phyloP scores from a whole-genome alignment of 2,329 filamentous ascomycete species.

The Torrubiellomyces zombiae region DNA sequence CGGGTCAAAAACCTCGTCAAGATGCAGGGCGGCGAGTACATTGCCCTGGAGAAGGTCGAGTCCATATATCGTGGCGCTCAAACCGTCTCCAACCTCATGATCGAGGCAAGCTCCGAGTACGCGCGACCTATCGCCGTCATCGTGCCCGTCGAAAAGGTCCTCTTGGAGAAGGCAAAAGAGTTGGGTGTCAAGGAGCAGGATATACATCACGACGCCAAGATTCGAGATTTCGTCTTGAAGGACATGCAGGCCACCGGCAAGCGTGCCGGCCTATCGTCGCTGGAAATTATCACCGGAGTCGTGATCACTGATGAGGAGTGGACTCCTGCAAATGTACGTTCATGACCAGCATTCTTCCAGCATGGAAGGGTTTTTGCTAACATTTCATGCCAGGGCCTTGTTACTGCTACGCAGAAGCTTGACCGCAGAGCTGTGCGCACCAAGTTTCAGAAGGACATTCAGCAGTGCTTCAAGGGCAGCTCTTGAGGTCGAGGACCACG shows the following conservation, averaged over 20 bases:
- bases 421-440: constrained; percentile 36
- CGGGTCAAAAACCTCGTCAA: constrained; percentile 98
- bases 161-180: constrained; percentile 41
- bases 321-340: constrained; percentile 67
- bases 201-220: constrained; percentile 49
- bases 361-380: too few species aligned
- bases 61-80: constrained; percentile 68
- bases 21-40: constrained; percentile 89
- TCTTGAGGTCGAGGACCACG: constrained; percentile 7
- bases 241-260: constrained; percentile 50
- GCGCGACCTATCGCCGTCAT: constrained; percentile 72
- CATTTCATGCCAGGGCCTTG: constrained; percentile 28
- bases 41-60: constrained; percentile 91
- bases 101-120: constrained; percentile 62
- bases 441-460: constrained; percentile 33
- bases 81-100: constrained; percentile 74
- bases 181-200: constrained; percentile 49
- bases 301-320: constrained; percentile 75
- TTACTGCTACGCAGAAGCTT: constrained; percentile 45
- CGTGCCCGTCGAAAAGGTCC: constrained; percentile 45
- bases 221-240: constrained; percentile 45
- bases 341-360: too few species aligned
- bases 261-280: constrained; percentile 47
- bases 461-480: constrained; percentile 19
- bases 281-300: constrained; percentile 63